Evolutionary conservation across 345 rosid genomes (phyloP), one percentile per base, ranked within the genome.

Genomic region (Moricandia moricandioides): DNA sequence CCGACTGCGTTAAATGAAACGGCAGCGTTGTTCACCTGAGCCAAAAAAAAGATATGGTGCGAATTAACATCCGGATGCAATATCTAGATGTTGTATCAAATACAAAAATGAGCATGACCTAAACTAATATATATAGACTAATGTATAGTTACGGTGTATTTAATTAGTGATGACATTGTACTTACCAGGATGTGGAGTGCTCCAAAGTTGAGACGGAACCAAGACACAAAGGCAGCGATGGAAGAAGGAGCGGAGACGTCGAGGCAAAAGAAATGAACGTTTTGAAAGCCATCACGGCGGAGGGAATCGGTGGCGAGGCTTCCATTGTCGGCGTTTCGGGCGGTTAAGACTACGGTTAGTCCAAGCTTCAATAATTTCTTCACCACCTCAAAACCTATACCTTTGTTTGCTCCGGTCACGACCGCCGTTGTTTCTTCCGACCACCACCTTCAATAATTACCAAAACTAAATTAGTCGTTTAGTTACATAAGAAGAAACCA

Each of bases 321-420:
- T 7, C 97, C 98, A 49, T 80, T 89, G 33, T 75, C 80, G 1
- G n/a, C 43, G 60, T 93, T 90, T 79, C 98, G 80, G 6, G 94
- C 91, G 1, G 98, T 88, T 67, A 87, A 77, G 4, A 93, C 61
- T 12, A 89, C 97, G 4, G 86, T 86, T n/a, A 93, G 27, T 4
- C 97, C 97, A 10, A 70, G 45, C 56, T 86, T 83, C 7, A 92
- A 83, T 21, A 93, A 79, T 65, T 81, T 72, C 82, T 88, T 89
- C 80, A 85, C 97, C 55, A 91, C 34, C n/a, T 88, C 86, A 37
- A 80, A 87, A 37, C 97, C 96, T 33, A 93, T 93, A 68, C 96
- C 97, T 69, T 81, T 91, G 84, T 91, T 93, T 1, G 90, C 96
- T 82, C 98, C 98, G 3, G 91, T 93, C 40, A 91, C 98, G 1